Base-by-base conservation (phyloP, 371 early-diverging fungal genomes). In the Blakeslea trispora region DNA sequence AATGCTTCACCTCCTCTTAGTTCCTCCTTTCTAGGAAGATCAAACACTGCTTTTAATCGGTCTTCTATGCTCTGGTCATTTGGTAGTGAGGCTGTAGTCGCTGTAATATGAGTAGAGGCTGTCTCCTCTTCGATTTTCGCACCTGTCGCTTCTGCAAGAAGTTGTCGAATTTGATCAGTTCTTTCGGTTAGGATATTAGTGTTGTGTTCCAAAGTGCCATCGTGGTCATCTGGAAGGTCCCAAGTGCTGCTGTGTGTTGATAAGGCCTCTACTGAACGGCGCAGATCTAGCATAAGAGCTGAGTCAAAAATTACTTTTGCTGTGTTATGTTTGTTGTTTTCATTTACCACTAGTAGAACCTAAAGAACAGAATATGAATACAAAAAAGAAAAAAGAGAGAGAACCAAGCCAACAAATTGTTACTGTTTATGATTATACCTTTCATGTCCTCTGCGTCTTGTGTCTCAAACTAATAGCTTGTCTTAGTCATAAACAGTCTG, bases 21-120 rank as follows among this genome's bases (percentile, higher is more conserved):
- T 19, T 62, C 64, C 61, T 91, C 91, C 3, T 63, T 53, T 28
- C 68, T 66, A 8, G 84, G 71, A 19, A 87, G 71, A 10, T 81
- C 77, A 64, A 91, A 90, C 14, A 85, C 75, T 14, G 72, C 63
- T 59, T 79, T 77, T 23, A 91, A 47, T 54, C 78, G 85, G 43
- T 88, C 84, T 35, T 77, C 81, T 9, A 81, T 61, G 13, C 66
- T 59, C 19, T 45, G 50, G 17, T 47, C 48, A 22, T 23, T 52
- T 40, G 18, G 9, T 57, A 14, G 37, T 21, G 19, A 23, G n/a
- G 22, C 10, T 35, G 49, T 45, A 42, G 37, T 50, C 13, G 37
- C 40, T 32, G 46, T 37, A 32, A 31, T 34, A 28, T 28, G 28
- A 28, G 55, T 28, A 37, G 54, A 37, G 5, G 40, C 41, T 10